Percentiles rank a stretch among this genome's conserved stretches.
Conservation (phyloP, 202 grass and related monocot species). For the Carex arenaria region DNA sequence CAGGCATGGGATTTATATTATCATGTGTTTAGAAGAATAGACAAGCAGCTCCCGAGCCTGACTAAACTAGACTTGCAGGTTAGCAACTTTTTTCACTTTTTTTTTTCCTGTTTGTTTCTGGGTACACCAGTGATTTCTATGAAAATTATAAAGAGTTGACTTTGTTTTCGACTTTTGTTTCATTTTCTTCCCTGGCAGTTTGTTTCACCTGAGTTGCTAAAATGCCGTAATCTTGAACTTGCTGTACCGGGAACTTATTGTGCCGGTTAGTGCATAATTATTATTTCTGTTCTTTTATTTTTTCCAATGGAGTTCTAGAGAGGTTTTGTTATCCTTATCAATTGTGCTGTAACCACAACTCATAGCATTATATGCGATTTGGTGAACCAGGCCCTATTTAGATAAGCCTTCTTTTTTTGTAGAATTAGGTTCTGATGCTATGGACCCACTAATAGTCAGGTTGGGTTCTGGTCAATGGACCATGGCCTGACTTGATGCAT, state of each 20-base stretch:
- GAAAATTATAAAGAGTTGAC: background rate
- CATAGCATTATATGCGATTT: background rate
- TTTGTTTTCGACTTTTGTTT: conserved; percentile 3
- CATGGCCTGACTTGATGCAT: no score
- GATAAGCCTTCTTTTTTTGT: background rate
- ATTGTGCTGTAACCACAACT: background rate
- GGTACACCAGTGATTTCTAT: background rate
- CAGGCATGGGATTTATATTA: conserved; percentile 99
- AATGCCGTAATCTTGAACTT: conserved; percentile 85
- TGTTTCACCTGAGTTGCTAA: conserved; percentile 96
- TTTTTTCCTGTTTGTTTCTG: background rate
- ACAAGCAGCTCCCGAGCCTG: conserved; percentile 98
- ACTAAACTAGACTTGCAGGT: conserved; percentile 92
- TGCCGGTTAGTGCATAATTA: conserved; percentile 46
- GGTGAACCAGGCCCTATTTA: background rate
- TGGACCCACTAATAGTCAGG: background rate
- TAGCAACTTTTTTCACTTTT: conserved; percentile 27
- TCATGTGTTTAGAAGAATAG: conserved; percentile 99
- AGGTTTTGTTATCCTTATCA: background rate
- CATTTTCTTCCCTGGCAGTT: conserved; percentile 49
- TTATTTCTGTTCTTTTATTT: conserved; percentile 16
- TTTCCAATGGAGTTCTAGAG: background rate
- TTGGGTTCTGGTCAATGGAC: no score
- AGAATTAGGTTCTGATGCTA: background rate
- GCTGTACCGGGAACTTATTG: conserved; percentile 96